Base-by-base conservation (phyloP, 2,329 filamentous ascomycete species). In the Amylocarpus encephaloides region DNA sequence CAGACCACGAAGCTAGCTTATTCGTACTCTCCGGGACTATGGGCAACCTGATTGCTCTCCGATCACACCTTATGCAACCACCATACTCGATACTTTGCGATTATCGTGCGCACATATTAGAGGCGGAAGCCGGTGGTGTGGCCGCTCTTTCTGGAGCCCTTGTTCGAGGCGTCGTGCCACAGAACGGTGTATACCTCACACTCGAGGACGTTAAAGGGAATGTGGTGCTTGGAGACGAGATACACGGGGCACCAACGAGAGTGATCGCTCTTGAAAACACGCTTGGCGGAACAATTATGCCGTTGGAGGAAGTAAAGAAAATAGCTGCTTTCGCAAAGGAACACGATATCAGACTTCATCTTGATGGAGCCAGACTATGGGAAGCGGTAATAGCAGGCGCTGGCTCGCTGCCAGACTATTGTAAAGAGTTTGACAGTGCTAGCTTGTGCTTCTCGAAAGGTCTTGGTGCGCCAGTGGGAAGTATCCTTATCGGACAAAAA, bases 11-110 rank as follows among this genome's bases (percentile, higher is more conserved):
- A 62, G 82, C 81, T 6, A 86, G 80, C 0, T 74, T 96, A 4
- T 83, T 95, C 48, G 88, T 95, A 49, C 75, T 94, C 52, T 93
- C 88, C 0, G 92, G 92, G 3, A 95, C 91, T 4, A 95, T 95
- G 90, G 90, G 89, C 36, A 96, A 96, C 70, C 90, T 95, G 67
- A 74, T 96, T 15, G 84, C 86, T 0, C 76, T 95, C 38, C 82
- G 91, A 35, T 78, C 86, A 1, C 85, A 93, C 52, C 76, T 96
- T 12, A 78, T 74, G 1, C 85, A 88, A 53, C 90, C 91, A 12
- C 92, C 92, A 0, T 82, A 95, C 66, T 79, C 79, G 6, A 79
- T 96, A 5, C 71, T 96, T 7, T 88, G 86, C 59, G 91, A 96
- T 65, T 74, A 83, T 56, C 79, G 88, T 32, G 79, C 82, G 4